Evolutionary conservation across 768 basidiomycete genomes (phyloP).

Genomic region (Cystobasidium tubakii): DNA sequence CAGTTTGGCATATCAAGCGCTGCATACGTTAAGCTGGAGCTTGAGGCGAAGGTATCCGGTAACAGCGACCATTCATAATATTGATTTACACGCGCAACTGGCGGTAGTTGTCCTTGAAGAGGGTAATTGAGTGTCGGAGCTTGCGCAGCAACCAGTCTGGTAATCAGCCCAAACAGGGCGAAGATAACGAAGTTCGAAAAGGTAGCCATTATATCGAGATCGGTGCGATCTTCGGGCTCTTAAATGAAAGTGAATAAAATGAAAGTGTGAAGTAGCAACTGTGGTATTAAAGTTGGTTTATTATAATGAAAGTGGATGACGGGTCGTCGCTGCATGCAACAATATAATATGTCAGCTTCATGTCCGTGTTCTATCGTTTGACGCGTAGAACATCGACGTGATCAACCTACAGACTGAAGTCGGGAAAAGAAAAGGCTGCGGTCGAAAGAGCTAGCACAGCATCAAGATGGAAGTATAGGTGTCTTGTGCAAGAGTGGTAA

Average conservation of each 20-base stretch:
- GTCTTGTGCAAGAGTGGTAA: background rate
- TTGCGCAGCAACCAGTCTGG: conserved; percentile 3
- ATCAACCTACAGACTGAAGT: conserved; percentile 20
- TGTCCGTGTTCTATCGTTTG: background rate
- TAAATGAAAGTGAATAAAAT: background rate
- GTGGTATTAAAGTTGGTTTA: background rate
- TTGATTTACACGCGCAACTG: conserved; percentile 63
- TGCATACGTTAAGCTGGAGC: conserved; percentile 55
- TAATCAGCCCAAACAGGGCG: background rate
- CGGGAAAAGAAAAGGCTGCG: background rate
- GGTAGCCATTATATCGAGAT: conserved; percentile 5
- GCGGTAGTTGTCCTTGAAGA: conserved; percentile 67
- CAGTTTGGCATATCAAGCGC: conserved; percentile 63
- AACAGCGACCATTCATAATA: conserved; percentile 68
- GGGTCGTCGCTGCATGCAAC: conserved; percentile 28
- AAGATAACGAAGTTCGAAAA: background rate
- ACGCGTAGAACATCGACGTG: background rate
- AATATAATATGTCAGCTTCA: background rate
- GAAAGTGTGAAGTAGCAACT: background rate
- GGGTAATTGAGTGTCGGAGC: conserved; percentile 51
- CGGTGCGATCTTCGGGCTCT: background rate
- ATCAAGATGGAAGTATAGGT: conserved; percentile 7
- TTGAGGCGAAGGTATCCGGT: conserved; percentile 58
- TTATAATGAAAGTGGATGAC: conserved; percentile 33
- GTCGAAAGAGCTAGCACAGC: conserved; percentile 11